These are phyloP conservation scores for Camellia granthamiana DNA, from an alignment of 148 eudicot genomes.

Conservation along the genomic window DNA sequence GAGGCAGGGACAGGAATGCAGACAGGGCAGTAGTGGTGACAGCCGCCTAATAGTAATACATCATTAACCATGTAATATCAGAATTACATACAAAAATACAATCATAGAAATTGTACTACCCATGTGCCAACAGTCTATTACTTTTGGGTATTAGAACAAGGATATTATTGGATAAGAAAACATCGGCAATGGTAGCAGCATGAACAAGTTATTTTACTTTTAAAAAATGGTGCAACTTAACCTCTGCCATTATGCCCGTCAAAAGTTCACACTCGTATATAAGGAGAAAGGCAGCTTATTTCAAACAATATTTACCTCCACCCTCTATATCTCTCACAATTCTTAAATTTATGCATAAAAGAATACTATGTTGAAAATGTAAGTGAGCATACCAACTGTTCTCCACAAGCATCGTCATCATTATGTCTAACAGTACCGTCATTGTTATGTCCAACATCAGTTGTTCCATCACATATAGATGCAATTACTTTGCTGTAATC, in stretches of 20 bases:
- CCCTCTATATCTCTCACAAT: neutral
- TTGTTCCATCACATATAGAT: constrained; percentile 29
- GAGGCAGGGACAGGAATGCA: neutral
- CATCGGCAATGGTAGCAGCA: neutral
- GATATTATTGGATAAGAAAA: neutral
- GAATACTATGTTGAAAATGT: neutral
- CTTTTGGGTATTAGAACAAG: neutral
- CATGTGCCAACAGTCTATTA: neutral
- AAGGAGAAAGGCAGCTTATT: neutral
- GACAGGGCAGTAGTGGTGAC: neutral
- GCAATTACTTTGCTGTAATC: constrained; percentile 61
- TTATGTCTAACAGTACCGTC: constrained; percentile 24
- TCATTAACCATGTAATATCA: neutral
- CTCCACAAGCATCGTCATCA: constrained; percentile 34
- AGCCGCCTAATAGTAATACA: neutral
- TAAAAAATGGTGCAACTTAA: neutral
- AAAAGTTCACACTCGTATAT: neutral
- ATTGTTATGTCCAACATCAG: neutral
- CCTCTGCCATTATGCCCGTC: neutral
- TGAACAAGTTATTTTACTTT: neutral
- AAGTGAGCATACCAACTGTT: constrained; percentile 42
- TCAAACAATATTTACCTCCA: neutral
- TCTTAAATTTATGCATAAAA: neutral
- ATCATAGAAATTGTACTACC: neutral
- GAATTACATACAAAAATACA: neutral